Base-by-base conservation (phyloP, 2,329 filamentous ascomycete species). In the Verticillium nonalfalfae region DNA sequence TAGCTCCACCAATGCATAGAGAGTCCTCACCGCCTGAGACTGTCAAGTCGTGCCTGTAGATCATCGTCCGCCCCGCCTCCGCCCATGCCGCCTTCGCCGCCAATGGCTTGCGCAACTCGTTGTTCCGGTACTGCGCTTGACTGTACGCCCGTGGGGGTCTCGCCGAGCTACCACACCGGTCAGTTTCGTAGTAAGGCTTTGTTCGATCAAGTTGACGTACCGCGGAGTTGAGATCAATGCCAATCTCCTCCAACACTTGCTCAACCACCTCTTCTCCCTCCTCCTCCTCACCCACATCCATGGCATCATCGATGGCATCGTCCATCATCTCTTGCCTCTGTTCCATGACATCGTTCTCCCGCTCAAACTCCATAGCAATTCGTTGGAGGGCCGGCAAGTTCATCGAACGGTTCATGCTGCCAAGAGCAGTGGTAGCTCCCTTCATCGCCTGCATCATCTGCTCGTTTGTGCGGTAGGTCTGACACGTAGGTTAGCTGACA, bases 401-500 rank as follows among this genome's bases (percentile, higher is more conserved):
- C 93, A 98, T 98, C 66, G 91, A 91, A 66, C 90, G 85, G 76
- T 99, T 99, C 95, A 99, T 99, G 78, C 90, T 96, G 60, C 93
- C 93, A 7, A 99, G 81, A 2, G 97, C 88, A 76, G 89, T 88
- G 1, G 95, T 98, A 4, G 95, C 95, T 38, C 95, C 95, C 77
- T 97, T 99, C 95, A 99, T 98, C 9, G 93, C 95, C 76, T 97
- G 92, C 93, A 97, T 97, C 95, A 99, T 99, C 77, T 98, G 94
- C 75, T 99, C 95, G 76, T 99, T 99, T 67, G 93, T 97, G 66
- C 95, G 88, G 66, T 98, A 94, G 58, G 95, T 99, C 91, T 97
- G 31, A 39, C 61, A 31, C 61, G n/a, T 58, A 38, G 40, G 11
- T 21, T 38, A 21, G 21, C 55, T 18, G 31, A 11, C 10, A 14